These are phyloP conservation scores for Heritiera littoralis DNA, from an alignment of 345 rosid species.

Conservation along the genomic window DNA sequence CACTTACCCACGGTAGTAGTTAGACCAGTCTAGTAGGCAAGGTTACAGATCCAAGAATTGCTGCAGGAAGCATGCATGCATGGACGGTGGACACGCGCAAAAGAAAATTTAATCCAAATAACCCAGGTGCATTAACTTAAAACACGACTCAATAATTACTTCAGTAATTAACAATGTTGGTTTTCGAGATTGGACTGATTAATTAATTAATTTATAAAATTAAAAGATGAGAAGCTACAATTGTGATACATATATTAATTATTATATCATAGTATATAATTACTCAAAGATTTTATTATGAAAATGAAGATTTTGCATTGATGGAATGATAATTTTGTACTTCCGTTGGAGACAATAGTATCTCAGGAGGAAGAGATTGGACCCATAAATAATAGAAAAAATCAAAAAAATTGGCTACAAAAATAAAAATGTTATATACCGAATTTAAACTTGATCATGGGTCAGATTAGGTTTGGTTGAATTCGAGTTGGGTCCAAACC, in stretches of 20 bases:
- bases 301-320: background rate
- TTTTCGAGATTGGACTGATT: background rate
- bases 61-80: background rate
- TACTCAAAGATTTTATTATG: background rate
- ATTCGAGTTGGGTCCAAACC: too few species aligned
- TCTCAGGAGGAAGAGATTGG: background rate
- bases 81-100: background rate
- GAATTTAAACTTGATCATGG: background rate
- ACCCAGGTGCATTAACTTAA: constrained; percentile 16
- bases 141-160: constrained; percentile 17
- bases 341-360: background rate
- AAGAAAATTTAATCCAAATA: background rate
- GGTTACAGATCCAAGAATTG: background rate
- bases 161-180: background rate
- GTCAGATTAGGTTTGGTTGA: too few species aligned
- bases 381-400: background rate
- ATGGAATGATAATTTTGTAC: constrained; percentile 1
- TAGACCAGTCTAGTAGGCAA: too few species aligned
- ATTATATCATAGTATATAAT: background rate
- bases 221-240: background rate
- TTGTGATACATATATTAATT: background rate
- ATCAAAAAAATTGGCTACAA: background rate
- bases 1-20: too few species aligned
- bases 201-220: background rate
- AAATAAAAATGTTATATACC: background rate